Evolutionary conservation across 2,329 filamentous ascomycete genomes (phyloP).

Genomic region (Venturia carpophila): DNA sequence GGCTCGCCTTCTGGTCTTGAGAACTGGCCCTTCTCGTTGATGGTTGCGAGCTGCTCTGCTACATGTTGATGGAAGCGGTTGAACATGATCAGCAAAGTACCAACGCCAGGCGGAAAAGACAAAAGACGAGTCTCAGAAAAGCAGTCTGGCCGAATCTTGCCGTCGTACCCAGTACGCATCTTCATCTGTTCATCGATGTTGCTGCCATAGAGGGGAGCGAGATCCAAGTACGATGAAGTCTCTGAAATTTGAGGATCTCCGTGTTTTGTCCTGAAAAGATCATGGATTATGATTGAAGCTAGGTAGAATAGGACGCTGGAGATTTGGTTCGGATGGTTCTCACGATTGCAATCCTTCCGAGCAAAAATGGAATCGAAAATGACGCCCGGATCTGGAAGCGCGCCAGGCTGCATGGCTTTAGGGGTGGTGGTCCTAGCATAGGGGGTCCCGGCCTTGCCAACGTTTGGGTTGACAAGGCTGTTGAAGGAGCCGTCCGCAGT

Average conservation of each 20-base stretch:
- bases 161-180: slow-evolving; percentile 56
- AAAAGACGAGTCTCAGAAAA: slow-evolving; percentile 59
- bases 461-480: slow-evolving; percentile 54
- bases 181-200: slow-evolving; percentile 58
- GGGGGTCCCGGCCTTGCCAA: slow-evolving; percentile 57
- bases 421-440: slow-evolving; percentile 62
- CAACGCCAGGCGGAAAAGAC: slow-evolving; percentile 61
- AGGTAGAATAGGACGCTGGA: slow-evolving; percentile 70
- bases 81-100: slow-evolving; percentile 60
- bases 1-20: slow-evolving; percentile 46
- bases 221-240: slow-evolving; percentile 67
- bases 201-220: slow-evolving; percentile 65
- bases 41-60: slow-evolving; percentile 67
- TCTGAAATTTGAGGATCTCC: slow-evolving; percentile 55
- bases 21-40: slow-evolving; percentile 80
- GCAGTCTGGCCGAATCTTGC: slow-evolving; percentile 63
- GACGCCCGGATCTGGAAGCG: slow-evolving; percentile 56
- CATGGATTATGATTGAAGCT: slow-evolving; percentile 57
- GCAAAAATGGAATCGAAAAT: slow-evolving; percentile 63
- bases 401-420: slow-evolving; percentile 47
- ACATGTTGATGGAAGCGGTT: slow-evolving; percentile 77
- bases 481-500: slow-evolving; percentile 44
- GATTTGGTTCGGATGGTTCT: slow-evolving; percentile 62
- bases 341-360: slow-evolving; percentile 45
- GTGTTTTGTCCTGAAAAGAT: slow-evolving; percentile 58